Percentiles rank a stretch among this genome's conserved stretches.
phyloP scores from a whole-genome alignment of 2,329 filamentous ascomycete species.

The Fusarium secorum region DNA sequence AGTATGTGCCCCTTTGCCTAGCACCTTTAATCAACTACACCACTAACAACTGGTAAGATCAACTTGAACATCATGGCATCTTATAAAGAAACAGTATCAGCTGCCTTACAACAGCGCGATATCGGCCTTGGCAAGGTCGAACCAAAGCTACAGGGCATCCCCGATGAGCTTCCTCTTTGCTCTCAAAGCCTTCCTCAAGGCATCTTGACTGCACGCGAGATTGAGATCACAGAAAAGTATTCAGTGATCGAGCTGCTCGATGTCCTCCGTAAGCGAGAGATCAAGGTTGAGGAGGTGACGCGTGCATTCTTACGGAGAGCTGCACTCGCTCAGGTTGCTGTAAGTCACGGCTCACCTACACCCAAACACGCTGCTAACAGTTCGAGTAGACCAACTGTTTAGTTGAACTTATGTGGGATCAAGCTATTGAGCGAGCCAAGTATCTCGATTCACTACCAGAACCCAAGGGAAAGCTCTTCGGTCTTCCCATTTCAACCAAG shows the following conservation, averaged over 20 bases:
- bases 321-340: conserved; percentile 40
- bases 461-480: conserved; percentile 45
- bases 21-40: not conserved
- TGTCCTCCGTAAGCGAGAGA: conserved; percentile 26
- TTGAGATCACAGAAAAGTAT: conserved; percentile 44
- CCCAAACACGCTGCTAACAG: not conserved
- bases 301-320: conserved; percentile 40
- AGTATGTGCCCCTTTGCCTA: not conserved
- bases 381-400: conserved; percentile 44
- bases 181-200: conserved; percentile 35
- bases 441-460: conserved; percentile 47
- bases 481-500: conserved; percentile 48
- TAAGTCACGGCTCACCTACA: not conserved
- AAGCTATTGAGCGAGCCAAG: conserved; percentile 46
- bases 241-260: conserved; percentile 33
- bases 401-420: conserved; percentile 47
- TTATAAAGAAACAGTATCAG: conserved; percentile 23
- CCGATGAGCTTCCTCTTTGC: conserved; percentile 29
- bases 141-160: conserved; percentile 38
- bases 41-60: not conserved
- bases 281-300: conserved; percentile 42
- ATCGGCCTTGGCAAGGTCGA: conserved; percentile 39
- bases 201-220: conserved; percentile 38
- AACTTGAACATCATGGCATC: not conserved
- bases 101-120: conserved; percentile 27